Conservation (phyloP, 202 grass and related monocot species). For the Saccharum hybrid region DNA sequence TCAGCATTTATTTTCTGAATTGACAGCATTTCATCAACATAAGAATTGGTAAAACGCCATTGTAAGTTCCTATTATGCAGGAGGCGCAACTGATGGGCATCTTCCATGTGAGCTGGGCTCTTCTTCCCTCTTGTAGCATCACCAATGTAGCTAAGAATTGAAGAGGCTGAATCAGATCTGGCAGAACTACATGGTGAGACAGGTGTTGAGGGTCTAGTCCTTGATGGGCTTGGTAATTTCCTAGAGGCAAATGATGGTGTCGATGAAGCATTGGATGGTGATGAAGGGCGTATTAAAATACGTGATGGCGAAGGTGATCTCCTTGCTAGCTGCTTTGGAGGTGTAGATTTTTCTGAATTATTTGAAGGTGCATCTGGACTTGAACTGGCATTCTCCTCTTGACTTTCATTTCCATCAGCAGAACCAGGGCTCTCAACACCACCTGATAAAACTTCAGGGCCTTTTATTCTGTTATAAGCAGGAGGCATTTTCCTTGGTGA, state of each 20-base stretch:
- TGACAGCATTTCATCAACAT: conserved; percentile 70
- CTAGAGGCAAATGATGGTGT: conserved; percentile 58
- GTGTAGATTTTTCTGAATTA: conserved; percentile 56
- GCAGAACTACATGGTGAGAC: conserved; percentile 77
- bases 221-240: conserved; percentile 72
- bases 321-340: conserved; percentile 60
- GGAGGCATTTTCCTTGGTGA: conserved; percentile 67
- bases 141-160: conserved; percentile 66
- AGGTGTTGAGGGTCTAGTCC: conserved; percentile 88
- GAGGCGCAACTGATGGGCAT: conserved; percentile 79
- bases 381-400: conserved; percentile 54
- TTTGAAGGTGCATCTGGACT: conserved; percentile 57
- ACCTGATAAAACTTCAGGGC: conserved; percentile 42
- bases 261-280: conserved; percentile 61
- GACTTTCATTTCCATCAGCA: conserved; percentile 54
- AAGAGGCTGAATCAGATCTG: conserved; percentile 59
- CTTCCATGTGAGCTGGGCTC: conserved; percentile 67
- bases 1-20: conserved; percentile 85
- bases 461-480: conserved; percentile 53
- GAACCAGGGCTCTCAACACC: conserved; percentile 49
- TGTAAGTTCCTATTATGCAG: conserved; percentile 83
- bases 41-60: conserved; percentile 91
- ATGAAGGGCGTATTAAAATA: conserved; percentile 63
- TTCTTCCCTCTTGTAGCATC: conserved; percentile 87
- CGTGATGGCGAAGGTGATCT: conserved; percentile 68